These are phyloP conservation scores for Yamadazyma kitorensis DNA, from an alignment of 805 yeast genomes.

Conservation along the genomic window DNA sequence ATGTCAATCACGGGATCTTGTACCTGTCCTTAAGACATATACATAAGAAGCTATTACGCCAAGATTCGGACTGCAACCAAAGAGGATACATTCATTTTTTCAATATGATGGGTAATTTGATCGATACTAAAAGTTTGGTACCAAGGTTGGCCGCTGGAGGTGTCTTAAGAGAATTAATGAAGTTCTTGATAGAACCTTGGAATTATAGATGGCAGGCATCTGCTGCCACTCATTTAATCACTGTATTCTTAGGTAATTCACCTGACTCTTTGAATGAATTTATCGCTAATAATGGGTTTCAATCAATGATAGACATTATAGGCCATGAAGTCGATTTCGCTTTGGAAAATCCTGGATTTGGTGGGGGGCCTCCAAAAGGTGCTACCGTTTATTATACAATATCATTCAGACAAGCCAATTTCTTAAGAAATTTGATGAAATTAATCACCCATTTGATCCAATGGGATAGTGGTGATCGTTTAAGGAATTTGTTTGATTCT, in stretches of 20 bases:
- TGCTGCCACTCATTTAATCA: conserved; percentile 60
- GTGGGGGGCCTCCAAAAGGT: conserved; percentile 55
- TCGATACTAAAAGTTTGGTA: conserved; percentile 53
- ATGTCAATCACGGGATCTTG: conserved; percentile 79
- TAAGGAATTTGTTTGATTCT: conserved; percentile 84
- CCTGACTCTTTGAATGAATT: conserved; percentile 60
- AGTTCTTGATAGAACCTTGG: conserved; percentile 53
- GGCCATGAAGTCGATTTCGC: conserved; percentile 66
- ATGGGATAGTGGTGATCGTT: conserved; percentile 78
- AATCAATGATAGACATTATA: conserved; percentile 55
- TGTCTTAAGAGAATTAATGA: conserved; percentile 59
- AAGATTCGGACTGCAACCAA: conserved; percentile 29
- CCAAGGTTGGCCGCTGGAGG: conserved; percentile 73
- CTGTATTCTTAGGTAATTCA: conserved; percentile 40
- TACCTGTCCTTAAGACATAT: conserved; percentile 69
- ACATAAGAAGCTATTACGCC: conserved; percentile 46
- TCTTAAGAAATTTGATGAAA: conserved; percentile 50
- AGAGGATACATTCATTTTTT: conserved; percentile 55
- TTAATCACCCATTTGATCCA: conserved; percentile 62
- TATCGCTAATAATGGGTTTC: conserved; percentile 65
- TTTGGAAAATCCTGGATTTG: conserved; percentile 53
- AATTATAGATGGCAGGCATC: conserved; percentile 56
- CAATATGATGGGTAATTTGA: conserved; percentile 58
- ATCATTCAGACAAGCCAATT: conserved; percentile 57
- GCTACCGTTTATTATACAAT: conserved; percentile 50